phyloP scores from a whole-genome alignment of 192 early-diverging fungal species.

The Backusella morwellensis region DNA sequence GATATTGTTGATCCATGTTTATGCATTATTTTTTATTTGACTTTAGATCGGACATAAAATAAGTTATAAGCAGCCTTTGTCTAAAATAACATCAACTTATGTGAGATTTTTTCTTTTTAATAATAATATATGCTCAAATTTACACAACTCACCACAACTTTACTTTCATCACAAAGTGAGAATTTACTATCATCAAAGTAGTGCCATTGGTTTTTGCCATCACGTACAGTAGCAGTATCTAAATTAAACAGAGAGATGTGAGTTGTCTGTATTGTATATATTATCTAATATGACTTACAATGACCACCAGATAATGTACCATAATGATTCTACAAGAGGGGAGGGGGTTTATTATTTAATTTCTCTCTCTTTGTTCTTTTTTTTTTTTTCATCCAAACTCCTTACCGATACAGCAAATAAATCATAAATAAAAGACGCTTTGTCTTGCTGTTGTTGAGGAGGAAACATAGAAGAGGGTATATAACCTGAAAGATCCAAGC shows the following conservation, averaged over 20 bases:
- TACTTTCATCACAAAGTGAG: conserved; percentile 50
- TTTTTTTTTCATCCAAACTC: background rate
- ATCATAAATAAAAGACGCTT: conserved; percentile 53
- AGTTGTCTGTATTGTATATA: conserved; percentile 20
- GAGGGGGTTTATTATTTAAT: background rate
- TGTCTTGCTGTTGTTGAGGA: background rate
- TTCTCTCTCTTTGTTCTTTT: background rate
- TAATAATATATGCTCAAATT: background rate
- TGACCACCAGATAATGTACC: conserved; percentile 76
- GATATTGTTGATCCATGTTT: background rate
- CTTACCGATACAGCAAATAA: conserved; percentile 84
- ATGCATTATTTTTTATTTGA: conserved; percentile 11
- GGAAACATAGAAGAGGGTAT: conserved; percentile 30
- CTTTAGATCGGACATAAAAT: conserved; percentile 48
- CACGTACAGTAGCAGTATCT: conserved; percentile 68
- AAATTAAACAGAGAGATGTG: background rate
- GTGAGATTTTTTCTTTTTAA: too few species aligned
- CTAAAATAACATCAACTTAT: conserved; percentile 18
- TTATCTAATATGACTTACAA: conserved; percentile 43
- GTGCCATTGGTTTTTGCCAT: conserved; percentile 70
- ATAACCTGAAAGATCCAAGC: conserved; percentile 61
- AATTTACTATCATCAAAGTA: conserved; percentile 83
- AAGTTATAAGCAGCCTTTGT: conserved; percentile 57
- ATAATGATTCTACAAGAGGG: conserved; percentile 59
- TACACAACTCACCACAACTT: conserved; percentile 48